Percentiles rank a stretch among this genome's conserved stretches.
Conservation (phyloP, 345 rosid genomes). For the Dipteronia dyeriana region DNA sequence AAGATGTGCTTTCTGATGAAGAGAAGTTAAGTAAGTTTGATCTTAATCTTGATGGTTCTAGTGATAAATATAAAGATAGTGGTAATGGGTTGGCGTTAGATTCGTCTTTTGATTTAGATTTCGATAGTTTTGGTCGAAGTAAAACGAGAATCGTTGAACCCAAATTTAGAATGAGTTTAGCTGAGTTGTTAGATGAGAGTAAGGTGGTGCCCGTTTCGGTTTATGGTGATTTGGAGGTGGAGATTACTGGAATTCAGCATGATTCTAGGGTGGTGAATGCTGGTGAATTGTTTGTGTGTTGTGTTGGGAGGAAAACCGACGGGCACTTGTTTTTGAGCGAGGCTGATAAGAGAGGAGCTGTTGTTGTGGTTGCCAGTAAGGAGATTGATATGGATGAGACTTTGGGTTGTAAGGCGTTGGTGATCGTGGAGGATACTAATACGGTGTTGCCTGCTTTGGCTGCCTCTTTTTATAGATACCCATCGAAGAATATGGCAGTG, state of each 20-base stretch:
- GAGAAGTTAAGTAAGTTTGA: conserved; percentile 30
- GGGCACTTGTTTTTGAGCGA: conserved; percentile 78
- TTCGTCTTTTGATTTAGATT: conserved; percentile 73
- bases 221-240: conserved; percentile 81
- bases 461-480: conserved; percentile 71
- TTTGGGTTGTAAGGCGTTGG: conserved; percentile 87
- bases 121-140: conserved; percentile 60
- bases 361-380: conserved; percentile 89
- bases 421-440: conserved; percentile 87
- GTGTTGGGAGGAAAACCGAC: conserved; percentile 64
- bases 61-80: conserved; percentile 31
- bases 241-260: conserved; percentile 85
- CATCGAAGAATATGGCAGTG: conserved; percentile 78
- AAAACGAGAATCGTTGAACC: conserved; percentile 73
- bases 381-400: conserved; percentile 93
- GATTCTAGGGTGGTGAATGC: conserved; percentile 82
- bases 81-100: conserved; percentile 32
- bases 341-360: conserved; percentile 97
- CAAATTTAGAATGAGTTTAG: conserved; percentile 72
- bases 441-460: conserved; percentile 79
- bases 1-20: conserved; percentile 33
- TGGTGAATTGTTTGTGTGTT: conserved; percentile 89
- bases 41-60: conserved; percentile 28
- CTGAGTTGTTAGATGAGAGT: conserved; percentile 91
- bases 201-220: conserved; percentile 88